Evolutionary conservation across 164 flowering plant genomes (phyloP).

Genomic region (Echeveria elegans): DNA sequence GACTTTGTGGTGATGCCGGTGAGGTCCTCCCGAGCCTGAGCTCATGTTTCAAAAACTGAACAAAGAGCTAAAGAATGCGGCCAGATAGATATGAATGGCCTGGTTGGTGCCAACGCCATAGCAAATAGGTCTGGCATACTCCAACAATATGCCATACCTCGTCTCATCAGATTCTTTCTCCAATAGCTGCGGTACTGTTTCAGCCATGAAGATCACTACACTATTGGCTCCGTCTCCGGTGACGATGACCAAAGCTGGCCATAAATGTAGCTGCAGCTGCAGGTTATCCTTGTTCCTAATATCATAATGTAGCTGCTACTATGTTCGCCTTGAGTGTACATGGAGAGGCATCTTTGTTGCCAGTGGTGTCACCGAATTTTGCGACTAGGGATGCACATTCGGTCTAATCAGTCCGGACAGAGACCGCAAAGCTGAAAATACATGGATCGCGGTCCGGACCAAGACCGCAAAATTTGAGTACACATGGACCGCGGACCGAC

Average conservation of each 20-base stretch:
- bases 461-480: no score
- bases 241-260: slow-evolving; percentile 49
- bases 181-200: slow-evolving; percentile 30
- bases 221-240: slow-evolving; percentile 23
- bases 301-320: no score
- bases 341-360: no score
- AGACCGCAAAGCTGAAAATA: no score
- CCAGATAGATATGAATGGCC: slow-evolving; percentile 13
- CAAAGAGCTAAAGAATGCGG: slow-evolving; percentile 65
- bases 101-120: slow-evolving; percentile 23
- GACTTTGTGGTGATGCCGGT: slow-evolving; percentile 47
- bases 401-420: no score
- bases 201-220: slow-evolving; percentile 31
- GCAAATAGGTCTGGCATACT: slow-evolving; percentile 47
- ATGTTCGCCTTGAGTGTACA: no score
- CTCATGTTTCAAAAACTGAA: slow-evolving; percentile 89
- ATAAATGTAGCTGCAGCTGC: not conserved
- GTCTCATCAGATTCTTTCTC: slow-evolving; percentile 23
- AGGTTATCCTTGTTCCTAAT: no score
- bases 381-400: no score
- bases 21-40: slow-evolving; percentile 95
- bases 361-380: no score
- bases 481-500: no score
- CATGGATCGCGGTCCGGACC: no score
- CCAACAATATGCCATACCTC: slow-evolving; percentile 85